phyloP scores from a whole-genome alignment of 2,329 filamentous ascomycete genomes.

The Raffaelea deltoideospora region DNA sequence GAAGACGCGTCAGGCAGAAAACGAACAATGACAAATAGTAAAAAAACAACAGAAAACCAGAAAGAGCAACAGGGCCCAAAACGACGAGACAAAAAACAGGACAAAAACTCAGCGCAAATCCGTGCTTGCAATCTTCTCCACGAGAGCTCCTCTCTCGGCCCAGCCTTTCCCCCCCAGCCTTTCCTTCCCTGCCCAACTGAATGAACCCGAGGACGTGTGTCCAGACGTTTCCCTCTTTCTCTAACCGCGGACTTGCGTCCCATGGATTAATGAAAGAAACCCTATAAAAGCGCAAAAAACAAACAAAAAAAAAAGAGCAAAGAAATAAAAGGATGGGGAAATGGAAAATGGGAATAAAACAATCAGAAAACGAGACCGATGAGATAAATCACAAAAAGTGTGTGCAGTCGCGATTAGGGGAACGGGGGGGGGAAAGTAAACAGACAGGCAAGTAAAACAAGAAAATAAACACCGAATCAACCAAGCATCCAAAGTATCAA shows the following conservation, averaged over 20 bases:
- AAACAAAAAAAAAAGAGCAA: background rate
- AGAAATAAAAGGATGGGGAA: background rate
- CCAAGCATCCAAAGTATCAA: too few species aligned
- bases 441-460: conserved; percentile 3
- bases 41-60: conserved; percentile 3
- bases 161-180: background rate
- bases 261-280: conserved; percentile 3
- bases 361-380: background rate
- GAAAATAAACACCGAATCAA: background rate
- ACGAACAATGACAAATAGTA: background rate
- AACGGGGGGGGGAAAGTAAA: conserved; percentile 5
- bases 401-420: background rate
- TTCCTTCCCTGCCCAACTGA: background rate
- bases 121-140: too few species aligned
- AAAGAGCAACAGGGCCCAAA: too few species aligned
- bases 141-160: too few species aligned
- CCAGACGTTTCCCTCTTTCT: conserved; percentile 6
- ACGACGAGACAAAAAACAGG: background rate
- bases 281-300: conserved; percentile 1
- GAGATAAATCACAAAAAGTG: background rate
- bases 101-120: background rate
- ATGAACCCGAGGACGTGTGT: conserved; percentile 4
- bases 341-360: background rate
- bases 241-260: conserved; percentile 7
- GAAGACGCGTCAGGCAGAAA: too few species aligned